Conservation (phyloP, 495 filamentous ascomycete genomes). For the Choiromyces venosus region DNA sequence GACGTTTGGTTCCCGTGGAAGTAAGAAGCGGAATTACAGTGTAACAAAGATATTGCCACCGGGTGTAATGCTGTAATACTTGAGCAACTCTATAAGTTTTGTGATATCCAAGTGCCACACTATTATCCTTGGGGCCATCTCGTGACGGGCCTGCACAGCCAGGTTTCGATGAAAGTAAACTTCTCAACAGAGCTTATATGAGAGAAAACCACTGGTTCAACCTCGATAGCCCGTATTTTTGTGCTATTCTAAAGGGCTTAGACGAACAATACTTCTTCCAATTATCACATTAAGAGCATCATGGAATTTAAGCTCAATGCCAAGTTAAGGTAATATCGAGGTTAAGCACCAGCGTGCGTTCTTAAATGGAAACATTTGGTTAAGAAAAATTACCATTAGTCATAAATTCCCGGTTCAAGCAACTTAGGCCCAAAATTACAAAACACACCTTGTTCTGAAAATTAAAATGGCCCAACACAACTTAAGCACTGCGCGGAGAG, state of each 20-base stretch:
- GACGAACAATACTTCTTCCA: not conserved
- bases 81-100: too few species aligned
- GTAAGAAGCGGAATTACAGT: not conserved
- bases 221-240: not conserved
- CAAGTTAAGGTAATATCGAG: not conserved
- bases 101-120: not conserved
- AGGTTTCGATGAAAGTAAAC: not conserved
- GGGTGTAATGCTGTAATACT: not conserved
- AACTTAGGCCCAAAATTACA: too few species aligned
- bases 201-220: not conserved
- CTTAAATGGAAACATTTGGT: too few species aligned
- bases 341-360: too few species aligned
- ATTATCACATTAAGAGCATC: not conserved
- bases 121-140: not conserved
- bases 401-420: too few species aligned
- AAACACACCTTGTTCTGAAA: too few species aligned
- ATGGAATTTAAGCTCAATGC: not conserved
- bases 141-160: not conserved
- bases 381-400: too few species aligned
- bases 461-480: too few species aligned
- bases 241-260: not conserved
- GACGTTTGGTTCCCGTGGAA: not conserved
- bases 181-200: not conserved
- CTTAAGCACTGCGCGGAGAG: too few species aligned
- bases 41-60: not conserved